phyloP scores from a whole-genome alignment of 179 eudicot species.

The Actinidia chinensis region DNA sequence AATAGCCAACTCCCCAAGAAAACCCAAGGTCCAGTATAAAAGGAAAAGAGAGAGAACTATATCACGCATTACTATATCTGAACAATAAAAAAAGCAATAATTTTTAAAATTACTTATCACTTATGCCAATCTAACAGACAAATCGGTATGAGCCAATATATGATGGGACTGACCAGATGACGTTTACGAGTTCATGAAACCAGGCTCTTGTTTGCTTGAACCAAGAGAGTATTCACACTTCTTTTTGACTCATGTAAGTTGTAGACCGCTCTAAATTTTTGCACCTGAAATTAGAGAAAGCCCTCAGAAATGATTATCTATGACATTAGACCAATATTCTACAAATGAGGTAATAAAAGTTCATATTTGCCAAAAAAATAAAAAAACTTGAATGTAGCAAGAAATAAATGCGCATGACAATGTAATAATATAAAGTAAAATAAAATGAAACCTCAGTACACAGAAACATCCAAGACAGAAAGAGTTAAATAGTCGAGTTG shows the following conservation, averaged over 20 bases:
- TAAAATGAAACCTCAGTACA: too few species aligned
- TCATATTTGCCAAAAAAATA: background rate
- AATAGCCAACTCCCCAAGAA: background rate
- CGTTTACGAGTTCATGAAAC: slow-evolving; percentile 67
- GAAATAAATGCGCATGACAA: too few species aligned
- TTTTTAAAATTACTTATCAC: background rate
- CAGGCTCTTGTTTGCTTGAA: slow-evolving; percentile 66
- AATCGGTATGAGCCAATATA: background rate
- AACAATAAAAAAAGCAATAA: background rate
- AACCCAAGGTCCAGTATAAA: background rate
- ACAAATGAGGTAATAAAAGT: background rate
- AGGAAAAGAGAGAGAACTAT: background rate
- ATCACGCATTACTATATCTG: background rate
- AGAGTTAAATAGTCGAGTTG: too few species aligned
- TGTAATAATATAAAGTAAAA: too few species aligned
- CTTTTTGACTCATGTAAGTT: slow-evolving; percentile 75
- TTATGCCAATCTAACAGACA: slow-evolving; percentile 5
- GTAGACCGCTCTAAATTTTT: slow-evolving; percentile 83
- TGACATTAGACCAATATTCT: background rate
- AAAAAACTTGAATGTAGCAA: background rate
- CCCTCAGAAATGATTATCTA: background rate
- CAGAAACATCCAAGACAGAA: too few species aligned
- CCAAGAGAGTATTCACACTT: slow-evolving; percentile 56
- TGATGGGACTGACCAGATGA: background rate
- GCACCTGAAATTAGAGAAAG: slow-evolving; percentile 48